phyloP scores from a whole-genome alignment of 805 yeast species.

The Wickerhamiella lipophila region DNA sequence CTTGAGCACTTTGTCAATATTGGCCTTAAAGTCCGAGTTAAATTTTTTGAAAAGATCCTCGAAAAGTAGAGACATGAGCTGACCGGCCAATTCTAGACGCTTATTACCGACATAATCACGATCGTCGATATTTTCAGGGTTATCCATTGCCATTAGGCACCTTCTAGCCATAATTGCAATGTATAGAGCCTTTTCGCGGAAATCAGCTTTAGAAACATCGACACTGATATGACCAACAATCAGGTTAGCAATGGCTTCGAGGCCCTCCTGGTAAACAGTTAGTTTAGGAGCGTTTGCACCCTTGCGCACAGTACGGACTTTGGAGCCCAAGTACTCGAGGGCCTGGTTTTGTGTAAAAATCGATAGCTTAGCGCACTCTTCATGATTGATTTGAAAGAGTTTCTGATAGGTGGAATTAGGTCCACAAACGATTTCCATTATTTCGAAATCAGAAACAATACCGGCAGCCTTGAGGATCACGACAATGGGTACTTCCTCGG shows the following conservation, averaged over 20 bases:
- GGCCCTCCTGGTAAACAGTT: slow-evolving; percentile 78
- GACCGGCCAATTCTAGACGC: slow-evolving; percentile 94
- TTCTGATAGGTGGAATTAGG: slow-evolving; percentile 80
- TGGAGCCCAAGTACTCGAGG: slow-evolving; percentile 74
- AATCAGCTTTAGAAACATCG: slow-evolving; percentile 49
- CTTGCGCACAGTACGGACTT: slow-evolving; percentile 87
- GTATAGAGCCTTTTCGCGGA: slow-evolving; percentile 87
- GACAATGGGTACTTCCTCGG: slow-evolving; percentile 92
- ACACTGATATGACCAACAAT: slow-evolving; percentile 91
- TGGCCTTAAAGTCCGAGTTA: slow-evolving; percentile 86
- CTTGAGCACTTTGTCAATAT: slow-evolving; percentile 83
- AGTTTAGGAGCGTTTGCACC: slow-evolving; percentile 62
- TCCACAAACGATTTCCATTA: slow-evolving; percentile 90
- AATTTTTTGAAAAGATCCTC: slow-evolving; percentile 96
- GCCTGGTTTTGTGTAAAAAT: slow-evolving; percentile 91
- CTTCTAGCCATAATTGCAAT: slow-evolving; percentile 94
- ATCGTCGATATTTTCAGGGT: slow-evolving; percentile 93
- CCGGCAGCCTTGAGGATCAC: slow-evolving; percentile 92
- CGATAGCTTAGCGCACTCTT: slow-evolving; percentile 77
- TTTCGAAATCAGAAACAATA: slow-evolving; percentile 78
- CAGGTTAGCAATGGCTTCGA: slow-evolving; percentile 82
- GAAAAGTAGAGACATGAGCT: slow-evolving; percentile 82
- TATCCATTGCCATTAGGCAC: slow-evolving; percentile 88
- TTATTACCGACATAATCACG: slow-evolving; percentile 98
- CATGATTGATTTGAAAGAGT: slow-evolving; percentile 81